Percentiles rank a stretch among this genome's conserved stretches.
Conservation (phyloP, 2,329 filamentous ascomycete species). For the Tolypocladium tropicale region DNA sequence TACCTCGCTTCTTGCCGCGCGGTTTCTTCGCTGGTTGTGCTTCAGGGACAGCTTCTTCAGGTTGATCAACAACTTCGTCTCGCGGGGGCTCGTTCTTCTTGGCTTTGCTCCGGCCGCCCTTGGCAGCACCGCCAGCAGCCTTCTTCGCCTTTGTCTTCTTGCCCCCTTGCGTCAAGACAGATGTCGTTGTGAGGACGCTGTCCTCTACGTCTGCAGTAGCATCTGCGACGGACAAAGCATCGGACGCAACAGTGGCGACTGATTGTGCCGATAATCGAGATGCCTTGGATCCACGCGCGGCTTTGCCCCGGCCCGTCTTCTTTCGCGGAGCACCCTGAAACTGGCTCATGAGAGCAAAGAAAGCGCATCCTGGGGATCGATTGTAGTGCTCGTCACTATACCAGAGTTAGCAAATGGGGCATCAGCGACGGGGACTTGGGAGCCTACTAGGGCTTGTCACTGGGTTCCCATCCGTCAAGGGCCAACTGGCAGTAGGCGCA, state of each 20-base stretch:
- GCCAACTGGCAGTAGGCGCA: constrained; percentile 86
- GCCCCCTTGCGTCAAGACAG: constrained; percentile 44
- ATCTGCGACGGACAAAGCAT: constrained; percentile 37
- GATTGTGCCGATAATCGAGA: constrained; percentile 56
- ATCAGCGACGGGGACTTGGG: neutral
- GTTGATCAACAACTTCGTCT: constrained; percentile 7
- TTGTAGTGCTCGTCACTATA: constrained; percentile 76
- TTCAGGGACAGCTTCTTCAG: constrained; percentile 13
- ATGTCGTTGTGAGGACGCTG: constrained; percentile 49
- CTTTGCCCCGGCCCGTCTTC: constrained; percentile 43
- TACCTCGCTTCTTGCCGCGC: constrained; percentile 53
- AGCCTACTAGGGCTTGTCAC: constrained; percentile 75
- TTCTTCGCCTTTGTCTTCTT: constrained; percentile 53
- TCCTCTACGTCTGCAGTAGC: constrained; percentile 42
- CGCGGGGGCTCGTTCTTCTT: constrained; percentile 39
- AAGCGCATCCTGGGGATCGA: constrained; percentile 69
- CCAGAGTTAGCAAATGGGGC: constrained; percentile 11
- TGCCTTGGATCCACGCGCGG: constrained; percentile 53
- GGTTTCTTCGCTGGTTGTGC: constrained; percentile 26
- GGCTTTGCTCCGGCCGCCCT: constrained; percentile 24
- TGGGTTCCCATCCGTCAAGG: constrained; percentile 88
- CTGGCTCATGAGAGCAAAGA: constrained; percentile 61
- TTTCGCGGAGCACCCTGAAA: constrained; percentile 40
- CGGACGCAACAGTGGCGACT: constrained; percentile 37
- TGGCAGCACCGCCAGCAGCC: constrained; percentile 32